Conservation (phyloP, 2,329 filamentous ascomycete genomes). For the Paraconiothyrium sp. region DNA sequence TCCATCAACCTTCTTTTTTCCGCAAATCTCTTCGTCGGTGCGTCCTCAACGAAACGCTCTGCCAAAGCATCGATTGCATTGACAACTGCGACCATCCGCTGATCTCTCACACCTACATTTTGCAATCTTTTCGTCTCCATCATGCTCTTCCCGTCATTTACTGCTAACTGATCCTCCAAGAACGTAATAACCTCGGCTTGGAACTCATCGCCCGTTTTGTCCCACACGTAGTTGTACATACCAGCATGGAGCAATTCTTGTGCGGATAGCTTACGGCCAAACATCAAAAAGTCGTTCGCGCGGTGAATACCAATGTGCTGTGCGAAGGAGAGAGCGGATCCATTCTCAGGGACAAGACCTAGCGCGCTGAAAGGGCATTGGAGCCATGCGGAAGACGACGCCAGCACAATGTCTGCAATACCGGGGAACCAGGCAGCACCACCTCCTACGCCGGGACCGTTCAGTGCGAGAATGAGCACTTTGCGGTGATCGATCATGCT, state of each 20-base stretch:
- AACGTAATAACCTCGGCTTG: slow-evolving; percentile 54
- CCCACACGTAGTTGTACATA: slow-evolving; percentile 59
- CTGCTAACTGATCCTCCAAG: slow-evolving; percentile 54
- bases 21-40: slow-evolving; percentile 56
- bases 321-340: slow-evolving; percentile 57
- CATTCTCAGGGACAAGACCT: slow-evolving; percentile 61
- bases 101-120: slow-evolving; percentile 57
- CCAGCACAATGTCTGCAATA: slow-evolving; percentile 60
- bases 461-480: slow-evolving; percentile 61
- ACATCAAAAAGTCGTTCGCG: slow-evolving; percentile 63
- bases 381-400: slow-evolving; percentile 55
- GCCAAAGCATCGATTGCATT: slow-evolving; percentile 59
- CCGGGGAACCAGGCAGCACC: slow-evolving; percentile 62
- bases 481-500: slow-evolving; percentile 61
- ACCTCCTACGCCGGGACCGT: slow-evolving; percentile 61
- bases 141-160: slow-evolving; percentile 63
- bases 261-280: slow-evolving; percentile 57
- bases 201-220: slow-evolving; percentile 52
- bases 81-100: slow-evolving; percentile 58
- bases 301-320: slow-evolving; percentile 61
- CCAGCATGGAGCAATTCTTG: slow-evolving; percentile 57
- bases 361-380: slow-evolving; percentile 61
- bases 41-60: slow-evolving; percentile 60
- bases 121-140: slow-evolving; percentile 62
- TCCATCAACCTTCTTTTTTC: slow-evolving; percentile 51